Percentiles rank a stretch among this genome's conserved stretches.
phyloP scores from a whole-genome alignment of 2,329 filamentous ascomycete species.

The Cladophialophora psammophila region DNA sequence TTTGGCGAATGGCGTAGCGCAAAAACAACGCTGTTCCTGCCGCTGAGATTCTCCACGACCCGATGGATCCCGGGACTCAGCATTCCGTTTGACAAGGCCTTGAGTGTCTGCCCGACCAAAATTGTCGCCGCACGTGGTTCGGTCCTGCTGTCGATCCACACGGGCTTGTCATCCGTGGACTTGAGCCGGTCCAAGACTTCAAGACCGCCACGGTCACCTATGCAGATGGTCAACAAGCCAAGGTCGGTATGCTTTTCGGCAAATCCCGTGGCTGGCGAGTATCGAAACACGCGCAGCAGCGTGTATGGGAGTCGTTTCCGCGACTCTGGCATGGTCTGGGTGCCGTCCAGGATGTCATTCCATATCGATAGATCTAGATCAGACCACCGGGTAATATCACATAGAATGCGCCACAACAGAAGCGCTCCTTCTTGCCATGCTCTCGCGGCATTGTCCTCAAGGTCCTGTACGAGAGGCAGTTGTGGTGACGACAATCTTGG shows the following conservation, averaged over 20 bases:
- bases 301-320: constrained; percentile 35
- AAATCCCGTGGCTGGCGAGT: constrained; percentile 38
- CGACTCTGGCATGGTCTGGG: constrained; percentile 31
- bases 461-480: not conserved
- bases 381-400: constrained; percentile 39
- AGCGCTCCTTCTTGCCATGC: constrained; percentile 38
- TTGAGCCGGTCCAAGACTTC: constrained; percentile 38
- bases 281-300: constrained; percentile 43
- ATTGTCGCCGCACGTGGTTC: constrained; percentile 30
- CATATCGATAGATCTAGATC: constrained; percentile 37
- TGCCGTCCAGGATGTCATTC: constrained; percentile 40
- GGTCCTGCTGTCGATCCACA: constrained; percentile 36
- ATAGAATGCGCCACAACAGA: constrained; percentile 41
- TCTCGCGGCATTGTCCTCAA: constrained; percentile 24
- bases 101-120: constrained; percentile 41
- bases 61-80: constrained; percentile 41
- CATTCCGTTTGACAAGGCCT: constrained; percentile 33
- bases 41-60: constrained; percentile 39
- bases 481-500: not conserved
- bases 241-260: constrained; percentile 42
- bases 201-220: constrained; percentile 41
- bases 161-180: constrained; percentile 6
- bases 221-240: constrained; percentile 43
- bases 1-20: constrained; percentile 40
- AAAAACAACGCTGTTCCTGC: constrained; percentile 42